Percentiles rank a stretch among this genome's conserved stretches.
Conservation (phyloP, 768 basidiomycete species). For the Auriscalpium vulgare region DNA sequence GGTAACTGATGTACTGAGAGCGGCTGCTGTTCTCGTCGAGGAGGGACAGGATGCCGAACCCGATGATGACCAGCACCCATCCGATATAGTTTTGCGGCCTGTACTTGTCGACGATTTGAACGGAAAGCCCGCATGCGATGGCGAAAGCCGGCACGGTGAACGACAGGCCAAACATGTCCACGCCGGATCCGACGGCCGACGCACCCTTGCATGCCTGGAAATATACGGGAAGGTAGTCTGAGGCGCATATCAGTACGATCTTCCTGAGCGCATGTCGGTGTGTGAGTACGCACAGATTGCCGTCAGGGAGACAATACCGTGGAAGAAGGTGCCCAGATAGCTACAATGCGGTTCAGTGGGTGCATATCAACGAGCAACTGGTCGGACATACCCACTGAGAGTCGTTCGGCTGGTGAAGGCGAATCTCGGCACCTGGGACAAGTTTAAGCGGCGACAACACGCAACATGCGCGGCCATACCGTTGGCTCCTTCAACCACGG, state of each 20-base stretch:
- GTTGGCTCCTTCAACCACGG: slow-evolving; percentile 2
- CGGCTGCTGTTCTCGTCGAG: slow-evolving; percentile 4
- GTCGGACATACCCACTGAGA: slow-evolving; percentile 10
- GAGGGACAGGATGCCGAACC: slow-evolving; percentile 14
- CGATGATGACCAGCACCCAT: slow-evolving; percentile 15
- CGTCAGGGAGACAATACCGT: slow-evolving; percentile 9
- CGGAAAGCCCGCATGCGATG: slow-evolving; percentile 14
- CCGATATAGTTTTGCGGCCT: slow-evolving; percentile 14
- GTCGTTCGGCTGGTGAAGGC: slow-evolving; percentile 21
- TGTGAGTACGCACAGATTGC: slow-evolving; percentile 7
- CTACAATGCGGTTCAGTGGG: not conserved
- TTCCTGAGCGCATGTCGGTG: too few species aligned
- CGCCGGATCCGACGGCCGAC: slow-evolving; percentile 14
- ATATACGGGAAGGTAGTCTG: slow-evolving; percentile 23
- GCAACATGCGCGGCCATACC: not conserved
- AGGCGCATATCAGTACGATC: too few species aligned
- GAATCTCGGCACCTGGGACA: slow-evolving; percentile 15
- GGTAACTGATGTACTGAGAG: slow-evolving; percentile 8
- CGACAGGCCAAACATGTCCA: slow-evolving; percentile 11
- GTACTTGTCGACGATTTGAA: slow-evolving; percentile 18
- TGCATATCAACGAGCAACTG: not conserved
- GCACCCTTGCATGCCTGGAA: slow-evolving; percentile 22
- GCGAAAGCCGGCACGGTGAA: slow-evolving; percentile 19
- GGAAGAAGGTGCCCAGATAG: slow-evolving; percentile 6
- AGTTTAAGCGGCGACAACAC: not conserved